Conservation (phyloP, 352 stramenopile genomes). For the Aphanomyces euteiches region DNA sequence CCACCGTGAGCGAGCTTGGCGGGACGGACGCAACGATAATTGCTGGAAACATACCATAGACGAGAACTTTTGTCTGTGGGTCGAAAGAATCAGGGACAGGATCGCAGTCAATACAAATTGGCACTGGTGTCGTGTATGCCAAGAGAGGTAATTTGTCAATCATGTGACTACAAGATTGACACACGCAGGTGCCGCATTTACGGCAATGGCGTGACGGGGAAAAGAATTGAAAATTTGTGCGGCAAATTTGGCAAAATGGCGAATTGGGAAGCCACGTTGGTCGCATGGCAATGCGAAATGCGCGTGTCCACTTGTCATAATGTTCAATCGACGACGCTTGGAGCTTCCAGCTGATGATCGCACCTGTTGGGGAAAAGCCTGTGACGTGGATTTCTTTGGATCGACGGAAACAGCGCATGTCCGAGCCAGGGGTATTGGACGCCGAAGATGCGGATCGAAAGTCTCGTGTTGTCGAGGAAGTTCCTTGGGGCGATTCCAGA, state of each 20-base stretch:
- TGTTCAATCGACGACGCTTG: constrained; percentile 63
- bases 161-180: constrained; percentile 77
- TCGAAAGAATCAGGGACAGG: constrained; percentile 56
- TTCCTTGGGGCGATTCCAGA: constrained; percentile 31
- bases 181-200: constrained; percentile 83
- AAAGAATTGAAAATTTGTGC: constrained; percentile 67
- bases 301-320: constrained; percentile 77
- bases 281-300: constrained; percentile 66
- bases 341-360: constrained; percentile 77
- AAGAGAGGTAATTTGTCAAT: constrained; percentile 72
- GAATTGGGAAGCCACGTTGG: constrained; percentile 81
- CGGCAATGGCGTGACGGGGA: constrained; percentile 76
- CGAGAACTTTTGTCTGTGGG: constrained; percentile 62
- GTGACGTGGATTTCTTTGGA: constrained; percentile 75
- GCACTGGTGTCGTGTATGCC: constrained; percentile 76
- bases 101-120: constrained; percentile 79
- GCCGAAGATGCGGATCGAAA: constrained; percentile 3
- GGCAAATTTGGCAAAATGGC: constrained; percentile 66
- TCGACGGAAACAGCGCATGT: constrained; percentile 27
- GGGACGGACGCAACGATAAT: constrained; percentile 46
- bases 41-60: constrained; percentile 66
- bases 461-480: constrained; percentile 6
- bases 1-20: constrained; percentile 5
- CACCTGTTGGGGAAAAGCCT: constrained; percentile 66
- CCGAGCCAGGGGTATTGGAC: neutral